phyloP scores from a whole-genome alignment of 352 stramenopile species.

The Pythium phragmiticola region DNA sequence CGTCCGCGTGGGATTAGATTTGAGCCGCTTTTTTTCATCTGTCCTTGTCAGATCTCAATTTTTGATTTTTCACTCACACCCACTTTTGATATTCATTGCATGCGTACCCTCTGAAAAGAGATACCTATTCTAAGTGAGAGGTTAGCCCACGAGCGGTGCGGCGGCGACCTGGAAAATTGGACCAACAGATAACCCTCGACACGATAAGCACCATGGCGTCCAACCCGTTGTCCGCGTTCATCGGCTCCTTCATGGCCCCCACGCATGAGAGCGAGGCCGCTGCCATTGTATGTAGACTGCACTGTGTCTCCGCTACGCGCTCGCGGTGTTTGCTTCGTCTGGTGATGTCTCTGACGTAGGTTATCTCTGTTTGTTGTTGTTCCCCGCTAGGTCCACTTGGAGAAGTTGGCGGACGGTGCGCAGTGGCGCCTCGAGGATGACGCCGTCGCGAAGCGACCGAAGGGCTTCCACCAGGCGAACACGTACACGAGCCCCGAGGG shows the following conservation, averaged over 20 bases:
- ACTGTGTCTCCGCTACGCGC: not conserved
- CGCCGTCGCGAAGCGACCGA: constrained; percentile 44
- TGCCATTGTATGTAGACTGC: constrained; percentile 38
- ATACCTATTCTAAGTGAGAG: constrained; percentile 10
- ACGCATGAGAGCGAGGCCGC: constrained; percentile 47
- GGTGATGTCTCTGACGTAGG: constrained; percentile 5
- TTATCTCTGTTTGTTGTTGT: constrained; percentile 1
- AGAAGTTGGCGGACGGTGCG: constrained; percentile 46
- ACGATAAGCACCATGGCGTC: constrained; percentile 43
- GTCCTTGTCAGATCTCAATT: not conserved
- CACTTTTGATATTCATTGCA: constrained; percentile 8
- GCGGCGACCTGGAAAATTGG: constrained; percentile 24
- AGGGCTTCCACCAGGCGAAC: constrained; percentile 58
- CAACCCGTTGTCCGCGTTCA: constrained; percentile 65
- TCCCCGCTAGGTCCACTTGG: constrained; percentile 40
- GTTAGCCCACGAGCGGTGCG: constrained; percentile 15
- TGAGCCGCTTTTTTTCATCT: not conserved
- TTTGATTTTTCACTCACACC: constrained; percentile 7
- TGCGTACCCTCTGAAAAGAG: constrained; percentile 14
- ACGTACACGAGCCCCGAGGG: constrained; percentile 64
- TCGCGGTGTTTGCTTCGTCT: not conserved
- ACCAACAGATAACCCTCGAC: constrained; percentile 6
- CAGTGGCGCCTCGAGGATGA: constrained; percentile 75
- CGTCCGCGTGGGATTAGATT: constrained; percentile 70
- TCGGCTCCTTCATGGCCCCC: constrained; percentile 69